Conservation (phyloP, 768 basidiomycete genomes). For the Mycena albidolilacea region DNA sequence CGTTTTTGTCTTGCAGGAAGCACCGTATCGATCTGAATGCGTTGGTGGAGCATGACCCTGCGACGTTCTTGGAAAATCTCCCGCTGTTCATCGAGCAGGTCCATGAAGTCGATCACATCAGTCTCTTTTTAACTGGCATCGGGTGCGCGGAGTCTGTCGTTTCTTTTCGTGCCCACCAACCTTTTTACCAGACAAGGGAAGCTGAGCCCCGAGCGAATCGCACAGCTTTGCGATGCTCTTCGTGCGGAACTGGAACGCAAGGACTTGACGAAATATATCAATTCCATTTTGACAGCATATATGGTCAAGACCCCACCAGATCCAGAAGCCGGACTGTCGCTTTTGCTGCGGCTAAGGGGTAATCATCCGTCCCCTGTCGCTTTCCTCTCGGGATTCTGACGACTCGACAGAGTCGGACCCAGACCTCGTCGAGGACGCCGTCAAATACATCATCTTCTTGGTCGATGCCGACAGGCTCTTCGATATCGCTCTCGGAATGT, state of each 20-base stretch:
- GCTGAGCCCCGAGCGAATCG: conserved; percentile 70
- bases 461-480: conserved; percentile 94
- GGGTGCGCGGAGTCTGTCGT: conserved; percentile 67
- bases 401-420: conserved; percentile 66
- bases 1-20: conserved; percentile 92
- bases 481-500: conserved; percentile 97
- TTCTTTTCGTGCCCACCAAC: conserved; percentile 15
- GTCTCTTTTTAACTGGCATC: conserved; percentile 89
- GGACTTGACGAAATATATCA: conserved; percentile 86
- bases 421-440: conserved; percentile 92
- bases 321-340: conserved; percentile 85
- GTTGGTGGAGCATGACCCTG: conserved; percentile 87
- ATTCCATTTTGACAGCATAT: conserved; percentile 92
- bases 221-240: conserved; percentile 83
- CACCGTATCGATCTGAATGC: conserved; percentile 94
- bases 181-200: conserved; percentile 67
- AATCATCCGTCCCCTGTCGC: conserved; percentile 33
- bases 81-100: conserved; percentile 86
- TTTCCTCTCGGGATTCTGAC: conserved; percentile 41
- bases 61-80: conserved; percentile 74
- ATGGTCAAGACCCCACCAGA: conserved; percentile 94
- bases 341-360: conserved; percentile 88
- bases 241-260: conserved; percentile 78
- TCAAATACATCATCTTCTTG: conserved; percentile 98
- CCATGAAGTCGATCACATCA: conserved; percentile 91